phyloP scores from a whole-genome alignment of 106 monocot species.

The Platanthera zijinensis region DNA sequence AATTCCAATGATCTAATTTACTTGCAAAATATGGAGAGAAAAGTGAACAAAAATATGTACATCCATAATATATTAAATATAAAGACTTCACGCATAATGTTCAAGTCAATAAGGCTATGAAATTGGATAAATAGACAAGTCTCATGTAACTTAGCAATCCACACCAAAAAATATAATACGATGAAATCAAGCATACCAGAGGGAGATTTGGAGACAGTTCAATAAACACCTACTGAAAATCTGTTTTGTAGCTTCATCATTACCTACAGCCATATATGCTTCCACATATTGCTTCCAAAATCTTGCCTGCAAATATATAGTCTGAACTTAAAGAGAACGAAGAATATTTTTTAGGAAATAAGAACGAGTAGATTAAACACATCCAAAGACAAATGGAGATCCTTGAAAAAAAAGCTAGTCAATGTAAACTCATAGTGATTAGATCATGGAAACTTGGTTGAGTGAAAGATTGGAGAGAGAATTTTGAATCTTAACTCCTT shows the following conservation, averaged over 20 bases:
- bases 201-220: slow-evolving; percentile 83
- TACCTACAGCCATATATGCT: slow-evolving; percentile 74
- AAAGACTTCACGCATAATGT: not conserved
- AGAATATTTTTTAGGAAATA: not conserved
- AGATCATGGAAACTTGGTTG: not conserved
- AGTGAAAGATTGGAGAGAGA: not conserved
- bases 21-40: not conserved
- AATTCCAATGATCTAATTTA: slow-evolving; percentile 1
- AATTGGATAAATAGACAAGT: not conserved
- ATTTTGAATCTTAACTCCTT: too few species aligned
- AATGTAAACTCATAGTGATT: not conserved
- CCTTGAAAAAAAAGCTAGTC: not conserved
- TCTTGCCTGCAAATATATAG: slow-evolving; percentile 46
- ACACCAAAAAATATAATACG: not conserved
- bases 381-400: not conserved
- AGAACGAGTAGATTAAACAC: not conserved
- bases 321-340: not conserved
- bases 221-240: slow-evolving; percentile 93
- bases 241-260: slow-evolving; percentile 84
- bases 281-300: slow-evolving; percentile 98
- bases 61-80: slow-evolving; percentile 4
- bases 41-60: not conserved
- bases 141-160: not conserved
- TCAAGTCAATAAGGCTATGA: not conserved
- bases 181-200: slow-evolving; percentile 45